Conservation (phyloP, 768 basidiomycete genomes). For the Mycena vulgaris region DNA sequence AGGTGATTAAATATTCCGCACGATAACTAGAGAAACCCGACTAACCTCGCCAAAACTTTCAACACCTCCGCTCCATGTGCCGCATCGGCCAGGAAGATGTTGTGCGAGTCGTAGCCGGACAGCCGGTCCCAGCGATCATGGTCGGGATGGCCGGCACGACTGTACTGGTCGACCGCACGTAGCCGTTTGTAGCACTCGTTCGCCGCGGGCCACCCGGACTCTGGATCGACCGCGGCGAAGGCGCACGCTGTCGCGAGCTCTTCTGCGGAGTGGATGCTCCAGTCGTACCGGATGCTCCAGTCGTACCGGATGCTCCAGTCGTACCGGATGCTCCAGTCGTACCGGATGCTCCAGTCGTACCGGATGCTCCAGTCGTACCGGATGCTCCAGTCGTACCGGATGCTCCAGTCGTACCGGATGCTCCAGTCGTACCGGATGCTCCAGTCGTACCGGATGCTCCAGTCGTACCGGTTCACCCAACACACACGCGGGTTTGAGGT, state of each 20-base stretch:
- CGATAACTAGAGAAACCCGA: not conserved
- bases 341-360: too few relatives aligned
- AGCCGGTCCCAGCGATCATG: slow-evolving; percentile 29
- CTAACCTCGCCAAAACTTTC: slow-evolving; percentile 29
- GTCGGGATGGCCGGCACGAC: slow-evolving; percentile 22
- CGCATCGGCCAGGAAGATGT: slow-evolving; percentile 33
- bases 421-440: too few relatives aligned
- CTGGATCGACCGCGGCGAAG: slow-evolving; percentile 32
- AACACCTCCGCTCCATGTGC: slow-evolving; percentile 16
- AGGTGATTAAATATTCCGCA: too few relatives aligned
- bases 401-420: too few relatives aligned
- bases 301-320: too few relatives aligned
- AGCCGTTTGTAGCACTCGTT: slow-evolving; percentile 14
- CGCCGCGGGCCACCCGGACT: slow-evolving; percentile 34
- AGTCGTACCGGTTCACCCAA: slow-evolving; percentile 35
- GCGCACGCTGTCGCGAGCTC: not conserved
- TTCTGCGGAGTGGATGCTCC: slow-evolving; percentile 21
- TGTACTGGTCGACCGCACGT: not conserved
- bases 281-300: too few relatives aligned
- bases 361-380: too few relatives aligned
- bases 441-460: too few relatives aligned
- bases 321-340: too few relatives aligned
- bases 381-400: too few relatives aligned
- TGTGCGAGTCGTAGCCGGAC: not conserved
- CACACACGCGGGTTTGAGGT: slow-evolving; percentile 15